Percentiles rank a stretch among this genome's conserved stretches.
Evolutionary conservation across 768 basidiomycete genomes (phyloP).

Genomic region (Cyclocybe cylindracea): DNA sequence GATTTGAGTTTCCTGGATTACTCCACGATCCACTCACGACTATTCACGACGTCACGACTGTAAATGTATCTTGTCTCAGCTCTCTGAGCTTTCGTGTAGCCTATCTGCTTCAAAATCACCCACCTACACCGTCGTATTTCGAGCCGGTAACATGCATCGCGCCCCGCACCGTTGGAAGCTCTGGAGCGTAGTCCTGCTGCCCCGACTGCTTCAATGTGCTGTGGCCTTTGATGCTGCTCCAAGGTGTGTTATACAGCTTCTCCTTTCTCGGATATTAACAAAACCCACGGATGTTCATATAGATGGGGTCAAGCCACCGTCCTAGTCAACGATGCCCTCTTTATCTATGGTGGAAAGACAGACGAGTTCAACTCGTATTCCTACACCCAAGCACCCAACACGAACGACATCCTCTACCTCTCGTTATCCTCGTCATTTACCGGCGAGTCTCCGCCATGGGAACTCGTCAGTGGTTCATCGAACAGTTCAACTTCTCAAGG

Average conservation of each 20-base stretch:
- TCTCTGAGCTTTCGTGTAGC: constrained; percentile 2
- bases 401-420: constrained; percentile 62
- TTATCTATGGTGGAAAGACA: constrained; percentile 81
- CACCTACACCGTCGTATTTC: neutral
- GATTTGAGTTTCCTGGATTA: constrained; percentile 15
- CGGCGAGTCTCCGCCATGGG: constrained; percentile 61
- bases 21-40: constrained; percentile 18
- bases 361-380: constrained; percentile 68
- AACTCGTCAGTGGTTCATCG: constrained; percentile 48
- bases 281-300: neutral
- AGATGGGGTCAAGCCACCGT: constrained; percentile 87
- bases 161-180: constrained; percentile 6
- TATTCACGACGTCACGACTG: constrained; percentile 17
- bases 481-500: constrained; percentile 48
- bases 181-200: constrained; percentile 14
- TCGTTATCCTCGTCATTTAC: no score
- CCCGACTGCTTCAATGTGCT: constrained; percentile 11
- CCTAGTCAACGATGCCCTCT: constrained; percentile 57
- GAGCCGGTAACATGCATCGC: constrained; percentile 2
- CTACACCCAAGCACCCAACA: constrained; percentile 75
- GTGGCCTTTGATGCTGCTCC: constrained; percentile 23
- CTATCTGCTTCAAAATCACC: neutral
- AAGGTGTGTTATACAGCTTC: constrained; percentile 17
- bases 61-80: constrained; percentile 11
- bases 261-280: neutral